Evolutionary conservation across 805 yeast species (phyloP).

Genomic region (Sungouiozyma ichnusensis): DNA sequence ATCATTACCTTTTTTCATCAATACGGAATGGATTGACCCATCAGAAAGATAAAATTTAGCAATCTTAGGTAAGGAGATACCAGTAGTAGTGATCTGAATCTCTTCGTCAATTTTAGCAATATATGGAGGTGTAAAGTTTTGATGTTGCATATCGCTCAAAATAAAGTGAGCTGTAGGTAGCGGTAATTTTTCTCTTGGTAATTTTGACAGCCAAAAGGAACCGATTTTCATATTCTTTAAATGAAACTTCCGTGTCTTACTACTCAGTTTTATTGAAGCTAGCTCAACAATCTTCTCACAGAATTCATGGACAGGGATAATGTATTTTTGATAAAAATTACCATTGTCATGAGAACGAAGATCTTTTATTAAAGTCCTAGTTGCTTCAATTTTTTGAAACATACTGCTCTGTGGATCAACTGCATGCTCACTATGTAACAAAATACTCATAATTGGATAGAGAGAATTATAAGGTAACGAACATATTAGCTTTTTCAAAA

Average conservation of each 20-base stretch:
- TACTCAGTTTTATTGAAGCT: conserved; percentile 34
- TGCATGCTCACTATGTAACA: conserved; percentile 33
- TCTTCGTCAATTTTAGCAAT: conserved; percentile 37
- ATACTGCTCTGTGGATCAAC: conserved; percentile 30
- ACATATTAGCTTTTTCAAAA: conserved; percentile 38
- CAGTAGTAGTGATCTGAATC: conserved; percentile 62
- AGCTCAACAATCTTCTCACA: conserved; percentile 42
- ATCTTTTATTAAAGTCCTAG: conserved; percentile 36
- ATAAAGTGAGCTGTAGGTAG: conserved; percentile 44
- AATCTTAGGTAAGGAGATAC: conserved; percentile 83
- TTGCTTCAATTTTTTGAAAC: conserved; percentile 41
- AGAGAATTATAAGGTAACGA: conserved; percentile 67
- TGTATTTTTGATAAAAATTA: conserved; percentile 21
- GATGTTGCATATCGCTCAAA: conserved; percentile 4
- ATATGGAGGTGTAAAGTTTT: conserved; percentile 39
- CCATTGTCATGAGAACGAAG: conserved; percentile 25
- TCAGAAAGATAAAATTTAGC: conserved; percentile 42
- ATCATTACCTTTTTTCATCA: conserved; percentile 80
- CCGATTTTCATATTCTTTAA: conserved; percentile 33
- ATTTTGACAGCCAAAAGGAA: conserved; percentile 44
- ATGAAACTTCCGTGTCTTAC: conserved; percentile 14
- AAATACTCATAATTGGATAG: conserved; percentile 50
- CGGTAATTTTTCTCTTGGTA: conserved; percentile 44
- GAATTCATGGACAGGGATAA: conserved; percentile 39
- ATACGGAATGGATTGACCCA: conserved; percentile 48